Percentiles rank a stretch among this genome's conserved stretches.
These are phyloP conservation scores for Phialophora verrucosa DNA, from an alignment of 2,329 filamentous ascomycete species.

Conservation along the genomic window DNA sequence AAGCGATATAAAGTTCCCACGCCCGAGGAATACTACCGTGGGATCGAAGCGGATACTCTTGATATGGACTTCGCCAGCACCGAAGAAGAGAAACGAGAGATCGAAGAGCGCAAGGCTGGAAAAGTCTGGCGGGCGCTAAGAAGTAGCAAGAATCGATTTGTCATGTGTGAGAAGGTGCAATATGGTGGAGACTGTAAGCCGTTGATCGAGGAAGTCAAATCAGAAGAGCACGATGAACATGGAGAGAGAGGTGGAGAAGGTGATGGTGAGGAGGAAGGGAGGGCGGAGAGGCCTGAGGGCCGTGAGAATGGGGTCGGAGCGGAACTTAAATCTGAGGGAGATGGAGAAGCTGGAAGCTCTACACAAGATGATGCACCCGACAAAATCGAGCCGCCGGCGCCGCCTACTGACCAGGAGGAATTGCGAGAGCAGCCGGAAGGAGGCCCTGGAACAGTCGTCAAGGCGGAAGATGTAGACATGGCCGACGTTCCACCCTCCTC, in stretches of 20 bases:
- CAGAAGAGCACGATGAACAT: slow-evolving; percentile 14
- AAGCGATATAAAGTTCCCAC: slow-evolving; percentile 73
- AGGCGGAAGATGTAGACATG: slow-evolving; percentile 27
- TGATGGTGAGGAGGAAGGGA: slow-evolving; percentile 10
- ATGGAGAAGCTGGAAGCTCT: neutral
- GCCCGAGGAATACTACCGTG: slow-evolving; percentile 71
- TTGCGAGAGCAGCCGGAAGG: neutral
- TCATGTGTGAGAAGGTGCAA: slow-evolving; percentile 84
- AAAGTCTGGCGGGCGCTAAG: slow-evolving; percentile 90
- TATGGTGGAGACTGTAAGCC: slow-evolving; percentile 72
- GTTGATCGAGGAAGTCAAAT: slow-evolving; percentile 26
- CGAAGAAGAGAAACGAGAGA: slow-evolving; percentile 64
- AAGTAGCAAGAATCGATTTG: slow-evolving; percentile 68
- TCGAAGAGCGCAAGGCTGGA: slow-evolving; percentile 76
- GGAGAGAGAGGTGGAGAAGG: slow-evolving; percentile 18
- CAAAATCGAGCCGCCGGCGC: neutral
- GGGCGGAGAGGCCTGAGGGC: slow-evolving; percentile 10
- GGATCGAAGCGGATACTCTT: slow-evolving; percentile 79
- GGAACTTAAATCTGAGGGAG: neutral
- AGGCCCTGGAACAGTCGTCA: neutral
- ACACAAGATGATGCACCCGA: neutral
- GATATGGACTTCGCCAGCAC: slow-evolving; percentile 81
- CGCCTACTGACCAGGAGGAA: neutral
- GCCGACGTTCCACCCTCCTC: slow-evolving; percentile 13
- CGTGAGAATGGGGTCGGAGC: slow-evolving; percentile 2